Conservation (phyloP, 768 basidiomycete species). For the Mycena epipterygia region DNA sequence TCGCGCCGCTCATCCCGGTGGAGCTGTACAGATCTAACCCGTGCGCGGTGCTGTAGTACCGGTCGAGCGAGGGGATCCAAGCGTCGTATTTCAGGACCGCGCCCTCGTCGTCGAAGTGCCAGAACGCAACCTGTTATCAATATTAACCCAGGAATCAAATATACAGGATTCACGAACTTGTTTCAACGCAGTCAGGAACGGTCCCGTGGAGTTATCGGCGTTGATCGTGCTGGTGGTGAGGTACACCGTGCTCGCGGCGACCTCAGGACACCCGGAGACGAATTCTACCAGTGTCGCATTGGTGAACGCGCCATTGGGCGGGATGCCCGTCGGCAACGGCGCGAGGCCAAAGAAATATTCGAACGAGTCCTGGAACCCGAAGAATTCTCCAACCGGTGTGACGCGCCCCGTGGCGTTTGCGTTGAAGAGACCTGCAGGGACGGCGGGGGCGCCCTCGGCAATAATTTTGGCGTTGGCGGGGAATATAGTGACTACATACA, state of each 20-base stretch:
- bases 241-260: conserved; percentile 23
- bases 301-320: conserved; percentile 19
- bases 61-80: conserved; percentile 2
- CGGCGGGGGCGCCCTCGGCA: not conserved
- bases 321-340: conserved; percentile 3
- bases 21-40: not conserved
- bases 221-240: conserved; percentile 10
- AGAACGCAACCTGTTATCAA: conserved; percentile 19
- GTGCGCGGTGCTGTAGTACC: not conserved
- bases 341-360: conserved; percentile 30
- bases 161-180: not conserved
- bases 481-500: conserved; percentile 5
- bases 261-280: conserved; percentile 15
- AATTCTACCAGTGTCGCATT: conserved; percentile 23
- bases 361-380: conserved; percentile 23
- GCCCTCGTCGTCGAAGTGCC: conserved; percentile 20
- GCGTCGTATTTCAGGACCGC: conserved; percentile 21
- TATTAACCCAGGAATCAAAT: not conserved
- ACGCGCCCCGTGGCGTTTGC: conserved; percentile 17
- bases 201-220: conserved; percentile 3
- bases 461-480: conserved; percentile 22
- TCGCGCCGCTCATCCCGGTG: not conserved
- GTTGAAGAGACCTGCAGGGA: conserved; percentile 21
- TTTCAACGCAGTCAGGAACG: conserved; percentile 16
- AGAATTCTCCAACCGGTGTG: conserved; percentile 21